phyloP scores from a whole-genome alignment of 2,329 filamentous ascomycete genomes.

The Daldinia sp. region DNA sequence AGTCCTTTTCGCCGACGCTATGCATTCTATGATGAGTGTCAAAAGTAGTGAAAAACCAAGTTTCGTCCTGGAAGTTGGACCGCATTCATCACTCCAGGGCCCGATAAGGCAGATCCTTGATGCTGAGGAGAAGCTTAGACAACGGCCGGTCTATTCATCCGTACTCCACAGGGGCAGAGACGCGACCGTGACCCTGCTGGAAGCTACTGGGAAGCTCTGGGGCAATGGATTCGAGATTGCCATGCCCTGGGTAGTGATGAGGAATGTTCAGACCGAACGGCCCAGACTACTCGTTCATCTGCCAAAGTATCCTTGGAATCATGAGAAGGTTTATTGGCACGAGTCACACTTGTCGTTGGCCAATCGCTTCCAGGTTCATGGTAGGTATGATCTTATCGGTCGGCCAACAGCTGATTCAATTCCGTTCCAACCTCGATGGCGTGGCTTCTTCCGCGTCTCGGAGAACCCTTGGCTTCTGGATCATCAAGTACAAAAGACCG shows the following conservation, averaged over 20 bases:
- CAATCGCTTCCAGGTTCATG: constrained; percentile 59
- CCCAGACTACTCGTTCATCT: constrained; percentile 57
- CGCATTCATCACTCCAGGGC: constrained; percentile 44
- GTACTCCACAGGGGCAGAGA: constrained; percentile 37
- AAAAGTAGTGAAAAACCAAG: constrained; percentile 30
- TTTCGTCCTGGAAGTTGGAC: constrained; percentile 45
- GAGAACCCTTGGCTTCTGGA: constrained; percentile 67
- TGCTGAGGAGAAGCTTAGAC: constrained; percentile 27
- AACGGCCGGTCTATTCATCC: constrained; percentile 39
- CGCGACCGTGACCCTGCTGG: constrained; percentile 36
- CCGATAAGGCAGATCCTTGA: constrained; percentile 47
- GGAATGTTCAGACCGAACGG: constrained; percentile 28
- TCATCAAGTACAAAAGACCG: constrained; percentile 63
- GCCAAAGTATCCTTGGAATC: constrained; percentile 68
- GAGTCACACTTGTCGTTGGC: constrained; percentile 62
- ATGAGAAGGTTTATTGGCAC: constrained; percentile 65
- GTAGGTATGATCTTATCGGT: constrained; percentile 65
- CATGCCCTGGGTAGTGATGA: constrained; percentile 43
- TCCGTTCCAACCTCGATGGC: constrained; percentile 62
- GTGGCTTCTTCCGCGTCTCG: constrained; percentile 61
- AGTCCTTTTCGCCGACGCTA: constrained; percentile 44
- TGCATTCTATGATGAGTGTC: constrained; percentile 32
- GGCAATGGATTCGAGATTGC: constrained; percentile 34
- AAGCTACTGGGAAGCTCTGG: constrained; percentile 43
- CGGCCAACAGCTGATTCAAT: constrained; percentile 58